phyloP scores from a whole-genome alignment of 345 rosid species.

The Streptanthus diversifolius region DNA sequence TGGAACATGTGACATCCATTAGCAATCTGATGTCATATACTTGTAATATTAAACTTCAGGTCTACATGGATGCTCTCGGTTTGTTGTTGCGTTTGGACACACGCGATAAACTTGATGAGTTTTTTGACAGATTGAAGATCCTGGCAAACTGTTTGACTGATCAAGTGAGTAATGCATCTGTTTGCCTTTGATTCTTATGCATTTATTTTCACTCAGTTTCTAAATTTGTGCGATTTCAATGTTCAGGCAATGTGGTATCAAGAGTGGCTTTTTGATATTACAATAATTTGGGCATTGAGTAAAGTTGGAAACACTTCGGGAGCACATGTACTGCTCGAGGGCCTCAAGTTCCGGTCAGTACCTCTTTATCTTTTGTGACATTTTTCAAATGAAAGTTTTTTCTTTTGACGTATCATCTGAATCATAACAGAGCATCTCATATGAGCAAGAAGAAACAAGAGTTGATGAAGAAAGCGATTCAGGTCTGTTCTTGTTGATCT shows the following conservation, averaged over 20 bases:
- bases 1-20: background rate
- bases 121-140: conserved; percentile 45
- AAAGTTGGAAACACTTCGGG: conserved; percentile 46
- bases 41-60: conserved; percentile 32
- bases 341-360: conserved; percentile 61
- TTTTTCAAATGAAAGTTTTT: background rate
- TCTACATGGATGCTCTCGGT: conserved; percentile 71
- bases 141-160: conserved; percentile 47
- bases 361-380: background rate
- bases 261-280: conserved; percentile 75
- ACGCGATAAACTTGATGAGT: conserved; percentile 45
- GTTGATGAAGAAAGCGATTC: conserved; percentile 51
- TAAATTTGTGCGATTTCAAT: background rate
- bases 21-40: background rate
- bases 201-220: background rate
- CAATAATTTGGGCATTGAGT: conserved; percentile 69
- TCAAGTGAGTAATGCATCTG: conserved; percentile 41
- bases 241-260: conserved; percentile 61
- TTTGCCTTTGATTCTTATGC: background rate
- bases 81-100: conserved; percentile 56
- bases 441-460: conserved; percentile 70
- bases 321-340: conserved; percentile 58
- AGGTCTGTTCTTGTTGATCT: conserved; percentile 44
- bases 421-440: conserved; percentile 37
- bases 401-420: conserved; percentile 6